Evolutionary conservation across 192 early-diverging fungal genomes (phyloP).

Genomic region (Rhizophlyctis rosea): DNA sequence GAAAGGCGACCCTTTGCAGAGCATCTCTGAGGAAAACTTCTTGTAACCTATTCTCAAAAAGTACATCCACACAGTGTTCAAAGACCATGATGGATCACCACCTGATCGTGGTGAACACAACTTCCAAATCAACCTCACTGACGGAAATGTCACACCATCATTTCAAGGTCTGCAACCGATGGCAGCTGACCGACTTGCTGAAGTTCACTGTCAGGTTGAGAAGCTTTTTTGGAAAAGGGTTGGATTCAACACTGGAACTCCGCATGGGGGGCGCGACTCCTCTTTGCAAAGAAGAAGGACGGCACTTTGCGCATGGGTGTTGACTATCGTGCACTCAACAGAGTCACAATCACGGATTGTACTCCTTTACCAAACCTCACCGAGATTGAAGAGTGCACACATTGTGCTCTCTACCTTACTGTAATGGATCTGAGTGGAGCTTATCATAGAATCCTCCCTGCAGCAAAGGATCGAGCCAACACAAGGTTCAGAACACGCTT

Average conservation of each 20-base stretch:
- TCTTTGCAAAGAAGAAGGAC: constrained; percentile 46
- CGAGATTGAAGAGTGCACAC: constrained; percentile 32
- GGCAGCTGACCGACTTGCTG: too few relatives aligned
- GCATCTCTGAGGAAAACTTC: too few relatives aligned
- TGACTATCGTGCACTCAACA: constrained; percentile 54
- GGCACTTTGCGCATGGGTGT: constrained; percentile 46
- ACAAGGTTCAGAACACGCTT: constrained; percentile 20
- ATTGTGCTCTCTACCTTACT: constrained; percentile 30
- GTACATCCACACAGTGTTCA: constrained; percentile 10
- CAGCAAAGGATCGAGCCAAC: not conserved
- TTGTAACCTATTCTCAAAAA: too few relatives aligned
- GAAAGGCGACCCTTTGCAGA: too few relatives aligned
- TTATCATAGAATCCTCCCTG: not conserved
- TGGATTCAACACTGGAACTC: not conserved
- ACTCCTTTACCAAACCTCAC: constrained; percentile 53
- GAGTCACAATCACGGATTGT: constrained; percentile 36
- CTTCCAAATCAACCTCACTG: constrained; percentile 4
- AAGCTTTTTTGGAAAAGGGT: too few relatives aligned
- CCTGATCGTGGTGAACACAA: constrained; percentile 12
- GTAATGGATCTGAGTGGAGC: constrained; percentile 21
- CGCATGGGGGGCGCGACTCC: constrained; percentile 10
- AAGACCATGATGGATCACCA: not conserved
- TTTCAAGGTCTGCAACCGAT: too few relatives aligned
- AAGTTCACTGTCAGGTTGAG: too few relatives aligned
- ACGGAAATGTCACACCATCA: too few relatives aligned